Base-by-base conservation (phyloP, 2,329 filamentous ascomycete species). In the Karstenula rhodostoma region DNA sequence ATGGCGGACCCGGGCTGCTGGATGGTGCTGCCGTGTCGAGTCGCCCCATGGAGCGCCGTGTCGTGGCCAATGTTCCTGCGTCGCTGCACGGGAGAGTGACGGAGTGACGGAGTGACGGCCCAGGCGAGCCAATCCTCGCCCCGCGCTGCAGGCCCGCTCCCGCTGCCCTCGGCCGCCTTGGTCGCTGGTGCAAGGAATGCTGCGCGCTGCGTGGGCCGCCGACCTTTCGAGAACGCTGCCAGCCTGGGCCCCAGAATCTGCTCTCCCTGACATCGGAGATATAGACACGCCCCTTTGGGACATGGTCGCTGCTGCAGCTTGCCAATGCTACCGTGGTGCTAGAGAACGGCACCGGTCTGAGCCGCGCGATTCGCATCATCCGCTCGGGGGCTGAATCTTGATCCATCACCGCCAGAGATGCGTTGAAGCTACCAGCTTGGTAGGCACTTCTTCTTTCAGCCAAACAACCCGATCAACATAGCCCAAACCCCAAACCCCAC, bases 261-360 rank as follows among this genome's bases (percentile, higher is more conserved):
- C 64, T 67, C 72, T 77, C 74, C 73, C 75, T 79, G 72, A 68
- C 75, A 64, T 77, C 75, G 76, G 76, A 75, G 74, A 77, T 76
- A 76, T 79, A 79, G 69, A 76, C 67, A 69, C 65, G 63, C 78
- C 73, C 65, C 64, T 76, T 80, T 76, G 67, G 77, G 78, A 73
- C 74, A 76, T 73, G 75, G 67, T 77, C 75, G 77, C 76, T 76
- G 72, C 78, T 81, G 80, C 79, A 81, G 78, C 78, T 77, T 77
- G 71, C 78, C 78, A 79, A 79, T 80, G 76, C 77, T 77, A 81
- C 77, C 75, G 73, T 78, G 73, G 75, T 78, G 76, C 76, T 78
- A 76, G 74, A 75, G 69, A 73, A 76, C 70, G 74, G 74, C 61
- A 73, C 75, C 78, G 77, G 79, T 73, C 78, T 81, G 77, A 81